Conservation (phyloP, 208 protist species). For the Tritrichomonas foetus region DNA sequence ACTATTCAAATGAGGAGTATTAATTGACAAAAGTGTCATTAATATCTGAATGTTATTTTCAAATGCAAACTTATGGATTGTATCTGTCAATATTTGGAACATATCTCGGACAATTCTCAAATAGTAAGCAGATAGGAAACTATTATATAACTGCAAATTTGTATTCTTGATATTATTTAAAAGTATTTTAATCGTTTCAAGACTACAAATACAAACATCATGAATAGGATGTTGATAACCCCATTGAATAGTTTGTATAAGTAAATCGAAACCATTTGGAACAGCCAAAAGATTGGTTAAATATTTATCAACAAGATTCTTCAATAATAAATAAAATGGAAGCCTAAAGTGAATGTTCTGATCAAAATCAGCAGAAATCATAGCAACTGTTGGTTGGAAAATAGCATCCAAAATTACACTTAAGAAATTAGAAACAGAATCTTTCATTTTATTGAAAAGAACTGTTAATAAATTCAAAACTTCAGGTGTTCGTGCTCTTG, state of each 20-base stretch:
- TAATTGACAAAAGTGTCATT: background rate
- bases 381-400: background rate
- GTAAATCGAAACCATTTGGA: background rate
- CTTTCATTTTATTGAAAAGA: background rate
- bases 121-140: background rate
- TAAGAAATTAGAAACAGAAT: background rate
- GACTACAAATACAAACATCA: background rate
- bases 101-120: background rate
- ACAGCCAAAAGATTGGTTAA: background rate
- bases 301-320: background rate
- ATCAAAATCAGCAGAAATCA: background rate
- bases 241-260: background rate
- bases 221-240: background rate
- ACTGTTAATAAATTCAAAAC: background rate
- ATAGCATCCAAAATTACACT: background rate
- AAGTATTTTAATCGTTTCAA: background rate
- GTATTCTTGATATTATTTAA: background rate
- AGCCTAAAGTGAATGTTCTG: background rate
- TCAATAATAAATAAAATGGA: background rate
- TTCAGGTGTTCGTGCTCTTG: background rate
- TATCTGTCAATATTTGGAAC: background rate
- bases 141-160: background rate
- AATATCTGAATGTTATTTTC: background rate
- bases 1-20: background rate
- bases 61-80: constrained; percentile 19